These are phyloP conservation scores for Paraglomus occultum DNA, from an alignment of 192 early-diverging fungal species.

Conservation along the genomic window DNA sequence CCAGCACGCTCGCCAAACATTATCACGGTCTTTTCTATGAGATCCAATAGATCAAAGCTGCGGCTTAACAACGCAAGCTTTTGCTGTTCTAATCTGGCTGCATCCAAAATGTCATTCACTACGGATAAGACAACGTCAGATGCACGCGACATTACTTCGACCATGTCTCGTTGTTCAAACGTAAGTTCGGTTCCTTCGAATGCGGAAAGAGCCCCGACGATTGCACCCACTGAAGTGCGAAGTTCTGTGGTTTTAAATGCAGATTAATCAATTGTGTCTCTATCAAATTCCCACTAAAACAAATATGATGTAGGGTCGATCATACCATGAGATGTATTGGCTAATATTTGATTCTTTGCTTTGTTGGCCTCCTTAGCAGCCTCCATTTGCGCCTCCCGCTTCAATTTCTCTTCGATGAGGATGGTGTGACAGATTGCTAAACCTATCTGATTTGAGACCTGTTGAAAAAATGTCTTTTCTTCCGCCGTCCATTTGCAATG, in stretches of 20 bases:
- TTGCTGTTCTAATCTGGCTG: conserved; percentile 36
- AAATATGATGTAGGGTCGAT: too few species aligned
- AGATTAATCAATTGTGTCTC: background rate
- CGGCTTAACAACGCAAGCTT: conserved; percentile 38
- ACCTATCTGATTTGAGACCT: conserved; percentile 38
- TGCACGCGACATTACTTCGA: conserved; percentile 41
- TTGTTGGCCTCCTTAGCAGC: conserved; percentile 37
- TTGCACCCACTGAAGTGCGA: conserved; percentile 34
- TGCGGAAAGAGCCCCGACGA: conserved; percentile 39
- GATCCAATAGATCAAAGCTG: conserved; percentile 38
- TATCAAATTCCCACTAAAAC: too few species aligned
- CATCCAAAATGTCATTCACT: conserved; percentile 38
- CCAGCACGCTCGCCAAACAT: conserved; percentile 39
- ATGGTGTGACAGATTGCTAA: conserved; percentile 36
- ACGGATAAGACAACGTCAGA: conserved; percentile 39
- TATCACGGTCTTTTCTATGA: conserved; percentile 35
- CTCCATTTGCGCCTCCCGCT: conserved; percentile 39
- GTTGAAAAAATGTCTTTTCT: conserved; percentile 37
- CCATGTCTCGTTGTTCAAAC: conserved; percentile 38
- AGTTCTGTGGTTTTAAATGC: background rate
- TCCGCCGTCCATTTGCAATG: conserved; percentile 34
- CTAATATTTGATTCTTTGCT: conserved; percentile 38
- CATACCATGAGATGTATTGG: conserved; percentile 28
- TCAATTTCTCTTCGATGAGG: conserved; percentile 36
- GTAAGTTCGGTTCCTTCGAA: conserved; percentile 39